Evolutionary conservation across 768 basidiomycete species (phyloP).

Genomic region (Termitomyces sp.): DNA sequence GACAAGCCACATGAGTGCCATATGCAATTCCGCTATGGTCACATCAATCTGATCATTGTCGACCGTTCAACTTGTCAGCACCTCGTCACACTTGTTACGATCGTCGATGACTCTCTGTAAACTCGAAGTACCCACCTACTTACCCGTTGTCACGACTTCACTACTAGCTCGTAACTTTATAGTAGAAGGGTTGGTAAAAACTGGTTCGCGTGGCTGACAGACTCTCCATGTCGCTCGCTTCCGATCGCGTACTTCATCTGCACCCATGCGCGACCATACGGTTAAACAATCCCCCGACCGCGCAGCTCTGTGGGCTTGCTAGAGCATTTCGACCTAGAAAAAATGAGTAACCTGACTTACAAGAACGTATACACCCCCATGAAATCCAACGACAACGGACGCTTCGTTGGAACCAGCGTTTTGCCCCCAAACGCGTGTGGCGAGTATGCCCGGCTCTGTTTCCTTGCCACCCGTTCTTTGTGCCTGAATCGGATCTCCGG

Average conservation of each 20-base stretch:
- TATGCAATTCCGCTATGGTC: background rate
- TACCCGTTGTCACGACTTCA: background rate
- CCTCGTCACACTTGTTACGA: background rate
- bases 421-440: constrained; percentile 2
- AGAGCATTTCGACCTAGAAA: background rate
- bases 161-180: background rate
- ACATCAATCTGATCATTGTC: background rate
- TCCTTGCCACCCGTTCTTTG: constrained; percentile 19
- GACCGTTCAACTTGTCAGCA: background rate
- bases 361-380: background rate
- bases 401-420: no score
- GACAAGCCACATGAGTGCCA: background rate
- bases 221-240: background rate
- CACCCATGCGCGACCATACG: no score
- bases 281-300: background rate
- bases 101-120: no score
- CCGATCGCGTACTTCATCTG: constrained; percentile 1
- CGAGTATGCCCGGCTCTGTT: constrained; percentile 12
- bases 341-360: background rate
- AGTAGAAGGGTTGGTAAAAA: no score
- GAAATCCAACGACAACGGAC: background rate
- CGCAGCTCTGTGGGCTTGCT: background rate
- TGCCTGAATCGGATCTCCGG: constrained; percentile 36
- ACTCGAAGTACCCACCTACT: no score
- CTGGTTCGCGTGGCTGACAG: no score